Base-by-base conservation (phyloP, 768 basidiomycete genomes). In the Hortiboletus flavorubellus region DNA sequence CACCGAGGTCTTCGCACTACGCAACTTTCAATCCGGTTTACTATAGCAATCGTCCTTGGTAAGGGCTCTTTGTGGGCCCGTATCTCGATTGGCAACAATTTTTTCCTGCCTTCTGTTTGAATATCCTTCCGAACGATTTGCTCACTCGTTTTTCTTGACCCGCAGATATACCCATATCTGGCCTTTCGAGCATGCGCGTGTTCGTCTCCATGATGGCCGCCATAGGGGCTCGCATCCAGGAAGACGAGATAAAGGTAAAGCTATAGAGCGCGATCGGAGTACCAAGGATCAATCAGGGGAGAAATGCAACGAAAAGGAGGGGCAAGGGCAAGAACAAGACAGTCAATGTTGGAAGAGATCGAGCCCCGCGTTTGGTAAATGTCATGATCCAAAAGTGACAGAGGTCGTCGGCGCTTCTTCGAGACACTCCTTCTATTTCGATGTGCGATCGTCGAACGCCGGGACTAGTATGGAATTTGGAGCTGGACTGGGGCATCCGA, bases 181-280 rank as follows among this genome's bases (percentile, higher is more conserved):
- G 92, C 96, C 96, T 0, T 98, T 94, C 60, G 94, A 96, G 66
- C 93, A 95, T 65, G 89, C 95, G 21, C 86, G 96, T 38, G 94
- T 98, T 5, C 80, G 87, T 45, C 76, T 98, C 9, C 71, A 71
- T 23, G 71, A 71, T 42, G 56, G 49, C 75, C 79, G 55, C 65
- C 67, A 56, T 62, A 68, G 60, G 43, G 70, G 69, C 23, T 72
- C 67, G 16, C 66, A 70, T 49, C 49, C 29, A 2, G 59, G 64
- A 31, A 72, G 56, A 51, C 61, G 65, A 23, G 57, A 57, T 29
- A 68, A 58, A 46, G 44, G 52, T 15, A 70, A 49, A 59, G 45
- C 45, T 16, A 48, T 44, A 5, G 65, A 65, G 14, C 59, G 58
- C 5, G 61, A 56, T 30, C 58, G 63, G n/a, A 53, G 42, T 12